A percentile compares a stretch with the other conserved stretches of the same genome.
Conservation (phyloP, 2,329 filamentous ascomycete genomes). For the Curvularia spicifera region DNA sequence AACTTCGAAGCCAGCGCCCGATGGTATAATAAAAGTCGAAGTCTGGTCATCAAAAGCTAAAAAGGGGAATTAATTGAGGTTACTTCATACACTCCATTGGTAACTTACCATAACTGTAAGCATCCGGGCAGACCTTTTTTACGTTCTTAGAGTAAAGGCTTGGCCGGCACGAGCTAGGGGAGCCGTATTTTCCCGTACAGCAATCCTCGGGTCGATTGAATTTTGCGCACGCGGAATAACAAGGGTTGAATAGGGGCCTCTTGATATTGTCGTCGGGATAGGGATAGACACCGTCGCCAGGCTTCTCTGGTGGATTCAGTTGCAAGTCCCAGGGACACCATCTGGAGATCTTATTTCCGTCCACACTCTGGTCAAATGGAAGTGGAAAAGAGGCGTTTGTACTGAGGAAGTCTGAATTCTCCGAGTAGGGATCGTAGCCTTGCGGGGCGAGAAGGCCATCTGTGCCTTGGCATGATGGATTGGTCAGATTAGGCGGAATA, state of each 20-base stretch:
- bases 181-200: slow-evolving; percentile 73
- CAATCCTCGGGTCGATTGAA: slow-evolving; percentile 72
- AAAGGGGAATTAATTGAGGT: background rate
- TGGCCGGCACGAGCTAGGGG: slow-evolving; percentile 68
- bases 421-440: slow-evolving; percentile 58
- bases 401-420: slow-evolving; percentile 60
- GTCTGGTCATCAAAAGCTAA: slow-evolving; percentile 63
- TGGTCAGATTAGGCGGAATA: slow-evolving; percentile 77
- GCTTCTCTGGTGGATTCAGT: slow-evolving; percentile 69
- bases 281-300: slow-evolving; percentile 77
- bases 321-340: slow-evolving; percentile 88
- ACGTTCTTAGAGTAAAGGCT: slow-evolving; percentile 72
- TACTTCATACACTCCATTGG: background rate
- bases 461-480: slow-evolving; percentile 77
- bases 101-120: slow-evolving; percentile 75
- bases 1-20: slow-evolving; percentile 77
- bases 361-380: slow-evolving; percentile 68
- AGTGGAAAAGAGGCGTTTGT: slow-evolving; percentile 71
- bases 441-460: slow-evolving; percentile 61
- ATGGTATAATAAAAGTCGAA: slow-evolving; percentile 63
- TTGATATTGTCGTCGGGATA: slow-evolving; percentile 78
- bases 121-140: slow-evolving; percentile 81
- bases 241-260: slow-evolving; percentile 76
- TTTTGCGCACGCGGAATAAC: slow-evolving; percentile 76
- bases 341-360: slow-evolving; percentile 62